These are phyloP conservation scores for Boletus bicolor DNA, from an alignment of 768 basidiomycete genomes.

Conservation along the genomic window DNA sequence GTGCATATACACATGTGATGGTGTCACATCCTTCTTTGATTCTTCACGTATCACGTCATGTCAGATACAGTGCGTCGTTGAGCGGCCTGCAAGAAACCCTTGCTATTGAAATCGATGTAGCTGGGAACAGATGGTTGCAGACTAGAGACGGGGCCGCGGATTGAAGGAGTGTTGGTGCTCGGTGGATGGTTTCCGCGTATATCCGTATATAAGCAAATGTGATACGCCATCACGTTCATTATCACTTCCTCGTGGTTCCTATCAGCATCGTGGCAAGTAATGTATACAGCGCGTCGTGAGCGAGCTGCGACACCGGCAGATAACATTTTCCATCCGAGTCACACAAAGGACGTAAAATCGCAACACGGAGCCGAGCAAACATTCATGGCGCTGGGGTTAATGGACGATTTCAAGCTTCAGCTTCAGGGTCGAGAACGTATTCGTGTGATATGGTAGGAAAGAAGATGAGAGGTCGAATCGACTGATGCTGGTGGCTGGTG, in stretches of 20 bases:
- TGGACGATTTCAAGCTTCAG: no score
- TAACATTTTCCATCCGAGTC: neutral
- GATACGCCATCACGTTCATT: constrained; percentile 1
- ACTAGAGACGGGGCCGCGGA: neutral
- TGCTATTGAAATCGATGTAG: neutral
- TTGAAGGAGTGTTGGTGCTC: neutral
- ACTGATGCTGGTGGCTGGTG: constrained; percentile 2
- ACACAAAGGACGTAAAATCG: neutral
- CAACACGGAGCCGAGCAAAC: no score
- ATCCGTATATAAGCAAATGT: neutral
- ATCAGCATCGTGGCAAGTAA: neutral
- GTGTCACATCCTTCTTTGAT: neutral
- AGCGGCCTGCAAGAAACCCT: neutral
- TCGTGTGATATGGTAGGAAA: constrained; percentile 6
- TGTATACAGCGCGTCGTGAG: no score
- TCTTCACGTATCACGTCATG: neutral
- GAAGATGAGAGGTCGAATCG: neutral
- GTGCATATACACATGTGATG: neutral
- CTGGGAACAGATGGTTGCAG: neutral
- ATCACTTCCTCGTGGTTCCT: neutral
- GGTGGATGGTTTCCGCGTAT: neutral
- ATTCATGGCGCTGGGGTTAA: no score
- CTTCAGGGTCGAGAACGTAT: constrained; percentile 1
- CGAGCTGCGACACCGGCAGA: neutral
- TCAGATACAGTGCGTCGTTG: neutral